Percentiles rank a stretch among this genome's conserved stretches.
These are phyloP conservation scores for Quercus lobata DNA, from an alignment of 331 rosid genomes.

Conservation along the genomic window DNA sequence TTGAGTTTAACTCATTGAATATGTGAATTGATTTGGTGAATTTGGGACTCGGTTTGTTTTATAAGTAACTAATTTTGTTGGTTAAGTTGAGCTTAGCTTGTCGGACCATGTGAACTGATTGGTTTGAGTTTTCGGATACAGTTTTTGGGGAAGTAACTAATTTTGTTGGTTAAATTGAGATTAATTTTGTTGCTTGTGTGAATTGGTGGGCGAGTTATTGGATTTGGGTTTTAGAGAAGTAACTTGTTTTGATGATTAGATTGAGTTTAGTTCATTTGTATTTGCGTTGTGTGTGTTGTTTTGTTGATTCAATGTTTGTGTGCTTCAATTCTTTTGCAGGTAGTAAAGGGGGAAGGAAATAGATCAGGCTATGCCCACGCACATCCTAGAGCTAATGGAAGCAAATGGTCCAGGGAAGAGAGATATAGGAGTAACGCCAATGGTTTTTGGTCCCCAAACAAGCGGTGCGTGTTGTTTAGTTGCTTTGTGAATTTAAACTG, in stretches of 20 bases:
- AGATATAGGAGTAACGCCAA: conserved; percentile 29
- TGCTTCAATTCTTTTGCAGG: conserved; percentile 24
- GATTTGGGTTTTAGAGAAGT: not conserved
- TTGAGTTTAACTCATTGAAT: too few species aligned
- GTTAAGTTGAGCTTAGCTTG: too few species aligned
- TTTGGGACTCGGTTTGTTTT: too few species aligned
- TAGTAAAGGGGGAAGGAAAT: conserved; percentile 49
- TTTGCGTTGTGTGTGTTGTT: not conserved
- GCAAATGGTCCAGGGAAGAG: conserved; percentile 32
- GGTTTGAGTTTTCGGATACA: not conserved
- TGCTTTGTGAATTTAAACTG: not conserved
- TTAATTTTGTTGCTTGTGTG: not conserved
- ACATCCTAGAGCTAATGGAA: conserved; percentile 23
- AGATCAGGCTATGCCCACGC: conserved; percentile 12
- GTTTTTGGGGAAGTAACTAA: not conserved
- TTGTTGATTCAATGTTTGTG: not conserved
- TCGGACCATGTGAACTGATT: not conserved
- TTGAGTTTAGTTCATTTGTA: not conserved
- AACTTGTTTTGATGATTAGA: not conserved
- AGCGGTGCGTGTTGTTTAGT: conserved; percentile 25
- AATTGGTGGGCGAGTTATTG: not conserved
- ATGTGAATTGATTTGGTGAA: too few species aligned
- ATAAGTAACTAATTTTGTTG: too few species aligned
- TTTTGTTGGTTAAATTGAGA: not conserved
- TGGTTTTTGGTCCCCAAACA: conserved; percentile 24